A percentile compares a stretch with the other conserved stretches of the same genome.
Conservation (phyloP, 108 stramenopile species). For the Seminavis robusta region DNA sequence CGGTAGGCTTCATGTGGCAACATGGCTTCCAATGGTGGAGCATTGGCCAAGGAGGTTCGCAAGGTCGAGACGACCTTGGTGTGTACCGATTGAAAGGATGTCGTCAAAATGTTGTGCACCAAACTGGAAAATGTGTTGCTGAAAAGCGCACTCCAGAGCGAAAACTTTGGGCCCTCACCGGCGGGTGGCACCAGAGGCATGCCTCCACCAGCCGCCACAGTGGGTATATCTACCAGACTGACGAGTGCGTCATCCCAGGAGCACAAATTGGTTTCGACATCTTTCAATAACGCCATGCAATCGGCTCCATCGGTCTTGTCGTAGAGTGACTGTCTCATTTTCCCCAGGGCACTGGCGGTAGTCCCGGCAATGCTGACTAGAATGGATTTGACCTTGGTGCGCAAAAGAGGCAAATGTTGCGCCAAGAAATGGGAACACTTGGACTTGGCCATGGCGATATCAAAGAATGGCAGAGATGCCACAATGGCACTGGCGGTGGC, state of each 20-base stretch:
- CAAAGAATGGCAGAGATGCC: slow-evolving; percentile 68
- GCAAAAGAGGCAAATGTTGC: slow-evolving; percentile 76
- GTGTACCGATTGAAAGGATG: slow-evolving; percentile 84
- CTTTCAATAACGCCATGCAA: slow-evolving; percentile 38
- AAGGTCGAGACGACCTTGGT: slow-evolving; percentile 67
- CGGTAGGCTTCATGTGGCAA: slow-evolving; percentile 87
- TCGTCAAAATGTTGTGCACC: slow-evolving; percentile 79
- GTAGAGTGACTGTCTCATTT: slow-evolving; percentile 83
- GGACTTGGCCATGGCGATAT: slow-evolving; percentile 47
- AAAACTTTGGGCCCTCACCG: slow-evolving; percentile 37
- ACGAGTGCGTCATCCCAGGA: slow-evolving; percentile 81
- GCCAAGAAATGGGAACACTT: slow-evolving; percentile 79
- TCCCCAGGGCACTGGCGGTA: slow-evolving; percentile 76
- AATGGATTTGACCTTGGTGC: slow-evolving; percentile 79
- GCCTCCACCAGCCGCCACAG: slow-evolving; percentile 26
- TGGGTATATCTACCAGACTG: slow-evolving; percentile 63
- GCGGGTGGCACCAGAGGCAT: too few relatives aligned
- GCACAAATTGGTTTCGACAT: slow-evolving; percentile 44
- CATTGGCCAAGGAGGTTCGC: slow-evolving; percentile 69
- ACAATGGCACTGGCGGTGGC: slow-evolving; percentile 27
- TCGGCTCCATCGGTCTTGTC: slow-evolving; percentile 86
- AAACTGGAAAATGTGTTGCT: slow-evolving; percentile 81
- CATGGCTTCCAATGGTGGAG: slow-evolving; percentile 68
- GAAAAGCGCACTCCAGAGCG: slow-evolving; percentile 83
- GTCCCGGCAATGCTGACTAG: slow-evolving; percentile 81